Conservation (phyloP, 768 basidiomycete genomes). For the Serendipita vermifera region DNA sequence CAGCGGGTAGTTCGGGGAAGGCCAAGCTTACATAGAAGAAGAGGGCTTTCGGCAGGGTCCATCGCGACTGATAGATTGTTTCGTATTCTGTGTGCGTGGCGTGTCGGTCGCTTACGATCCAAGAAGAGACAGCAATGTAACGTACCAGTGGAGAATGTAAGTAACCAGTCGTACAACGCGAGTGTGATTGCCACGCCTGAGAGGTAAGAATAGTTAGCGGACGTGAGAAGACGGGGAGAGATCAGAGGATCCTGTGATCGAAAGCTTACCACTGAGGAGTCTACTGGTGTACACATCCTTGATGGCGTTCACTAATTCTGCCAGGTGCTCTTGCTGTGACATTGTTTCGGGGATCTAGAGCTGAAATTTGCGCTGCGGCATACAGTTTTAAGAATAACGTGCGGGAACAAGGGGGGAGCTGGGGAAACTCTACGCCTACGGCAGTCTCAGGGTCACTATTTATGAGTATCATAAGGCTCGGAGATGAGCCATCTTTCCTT, state of each 20-base stretch:
- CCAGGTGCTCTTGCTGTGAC: no score
- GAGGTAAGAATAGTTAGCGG: not conserved
- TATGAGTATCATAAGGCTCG: no score
- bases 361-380: no score
- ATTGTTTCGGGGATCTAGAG: no score
- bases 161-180: not conserved
- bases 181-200: not conserved
- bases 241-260: not conserved
- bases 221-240: not conserved
- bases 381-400: no score
- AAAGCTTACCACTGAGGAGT: not conserved
- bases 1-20: not conserved
- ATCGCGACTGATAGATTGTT: constrained; percentile 5
- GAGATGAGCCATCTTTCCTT: no score
- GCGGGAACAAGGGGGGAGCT: no score
- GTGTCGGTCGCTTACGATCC: not conserved
- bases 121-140: not conserved
- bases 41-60: constrained; percentile 1
- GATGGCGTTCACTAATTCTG: not conserved
- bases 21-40: not conserved
- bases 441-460: no score
- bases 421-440: no score
- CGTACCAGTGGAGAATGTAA: not conserved
- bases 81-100: not conserved
- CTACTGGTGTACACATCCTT: not conserved